A percentile compares a stretch with the other conserved stretches of the same genome.
phyloP scores from a whole-genome alignment of 169 alveolate species.

The Miamiensis avidus region DNA sequence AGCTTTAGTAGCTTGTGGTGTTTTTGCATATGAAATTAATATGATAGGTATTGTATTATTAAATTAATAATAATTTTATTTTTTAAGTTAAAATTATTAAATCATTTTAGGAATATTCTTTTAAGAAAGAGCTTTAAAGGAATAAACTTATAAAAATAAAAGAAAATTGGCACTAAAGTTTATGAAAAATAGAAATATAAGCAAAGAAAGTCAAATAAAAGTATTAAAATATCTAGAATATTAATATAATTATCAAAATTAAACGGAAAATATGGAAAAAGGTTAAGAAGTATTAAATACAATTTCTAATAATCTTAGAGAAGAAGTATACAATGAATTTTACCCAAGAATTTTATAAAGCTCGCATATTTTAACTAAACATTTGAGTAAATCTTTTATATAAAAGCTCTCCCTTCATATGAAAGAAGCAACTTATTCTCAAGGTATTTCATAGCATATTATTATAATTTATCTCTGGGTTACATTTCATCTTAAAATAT shows the following conservation, averaged over 20 bases:
- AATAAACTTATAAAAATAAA: background rate
- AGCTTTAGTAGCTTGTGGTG: conserved; percentile 73
- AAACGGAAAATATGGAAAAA: background rate
- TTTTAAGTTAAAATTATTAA: background rate
- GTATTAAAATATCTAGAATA: conserved; percentile 8
- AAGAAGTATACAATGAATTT: conserved; percentile 4
- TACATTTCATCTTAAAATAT: too few species aligned
- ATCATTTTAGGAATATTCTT: background rate
- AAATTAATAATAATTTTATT: conserved; percentile 16
- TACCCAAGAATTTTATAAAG: background rate
- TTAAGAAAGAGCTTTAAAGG: background rate
- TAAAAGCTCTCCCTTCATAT: background rate
- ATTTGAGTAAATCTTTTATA: background rate
- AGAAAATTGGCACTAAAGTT: background rate
- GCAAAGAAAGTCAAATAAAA: background rate
- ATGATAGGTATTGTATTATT: conserved; percentile 66
- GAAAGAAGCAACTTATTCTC: conserved; percentile 18
- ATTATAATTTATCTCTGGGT: too few species aligned
- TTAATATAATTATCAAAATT: background rate
- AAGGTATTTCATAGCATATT: too few species aligned
- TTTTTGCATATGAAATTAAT: conserved; percentile 76
- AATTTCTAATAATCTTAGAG: conserved; percentile 7
- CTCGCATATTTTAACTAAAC: background rate
- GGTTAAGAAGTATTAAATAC: background rate
- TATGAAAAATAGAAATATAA: conserved; percentile 1